These are phyloP conservation scores for Coemansia sp. DNA, from an alignment of 192 early-diverging fungal species.

Conservation along the genomic window DNA sequence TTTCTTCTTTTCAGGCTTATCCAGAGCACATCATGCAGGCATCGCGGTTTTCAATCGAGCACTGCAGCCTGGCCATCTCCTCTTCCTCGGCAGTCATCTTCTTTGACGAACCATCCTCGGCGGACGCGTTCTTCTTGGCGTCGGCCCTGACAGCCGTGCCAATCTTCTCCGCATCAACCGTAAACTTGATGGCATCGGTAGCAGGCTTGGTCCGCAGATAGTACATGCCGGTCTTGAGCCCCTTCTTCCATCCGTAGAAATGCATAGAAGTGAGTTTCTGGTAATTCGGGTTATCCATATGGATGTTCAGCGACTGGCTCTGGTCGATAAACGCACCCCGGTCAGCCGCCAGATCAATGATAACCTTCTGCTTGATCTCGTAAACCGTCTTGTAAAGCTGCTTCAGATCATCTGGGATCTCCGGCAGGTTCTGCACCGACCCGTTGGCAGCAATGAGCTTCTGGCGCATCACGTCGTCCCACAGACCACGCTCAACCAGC, in stretches of 20 bases:
- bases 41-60: constrained; percentile 91
- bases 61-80: constrained; percentile 70
- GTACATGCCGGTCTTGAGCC: constrained; percentile 99
- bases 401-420: constrained; percentile 85
- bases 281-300: constrained; percentile 90
- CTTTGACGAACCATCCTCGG: constrained; percentile 22
- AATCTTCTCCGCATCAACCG: constrained; percentile 78
- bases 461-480: constrained; percentile 94
- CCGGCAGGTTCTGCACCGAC: constrained; percentile 72
- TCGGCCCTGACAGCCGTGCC: constrained; percentile 42
- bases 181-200: constrained; percentile 97
- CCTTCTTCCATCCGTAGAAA: constrained; percentile 97
- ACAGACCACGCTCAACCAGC: constrained; percentile 85
- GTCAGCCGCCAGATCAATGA: constrained; percentile 97
- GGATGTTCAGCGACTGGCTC: constrained; percentile 92
- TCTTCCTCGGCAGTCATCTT: constrained; percentile 50
- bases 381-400: constrained; percentile 96
- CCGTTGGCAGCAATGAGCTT: constrained; percentile 90
- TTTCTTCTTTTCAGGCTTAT: too few relatives aligned
- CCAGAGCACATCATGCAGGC: constrained; percentile 88
- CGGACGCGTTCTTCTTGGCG: constrained; percentile 22
- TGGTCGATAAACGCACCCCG: constrained; percentile 98
- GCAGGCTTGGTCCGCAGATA: constrained; percentile 96
- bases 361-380: constrained; percentile 86
- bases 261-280: constrained; percentile 96